A percentile compares a stretch with the other conserved stretches of the same genome.
Evolutionary conservation across 2,329 filamentous ascomycete species (phyloP).

Genomic region (Colletotrichum tropicale): DNA sequence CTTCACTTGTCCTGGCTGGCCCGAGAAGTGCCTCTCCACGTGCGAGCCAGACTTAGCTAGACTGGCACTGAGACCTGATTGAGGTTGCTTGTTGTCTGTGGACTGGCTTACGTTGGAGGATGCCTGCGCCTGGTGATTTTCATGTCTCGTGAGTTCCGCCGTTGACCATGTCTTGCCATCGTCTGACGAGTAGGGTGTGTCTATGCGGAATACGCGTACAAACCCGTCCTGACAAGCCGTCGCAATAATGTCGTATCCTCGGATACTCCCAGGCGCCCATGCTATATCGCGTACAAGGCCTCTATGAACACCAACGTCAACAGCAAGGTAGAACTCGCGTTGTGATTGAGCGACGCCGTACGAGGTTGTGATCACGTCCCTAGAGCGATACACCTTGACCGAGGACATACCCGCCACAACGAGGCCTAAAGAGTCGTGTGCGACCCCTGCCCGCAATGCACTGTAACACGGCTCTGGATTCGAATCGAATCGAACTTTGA

Average conservation of each 20-base stretch:
- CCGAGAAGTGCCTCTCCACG: constrained; percentile 57
- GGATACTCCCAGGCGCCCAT: constrained; percentile 90
- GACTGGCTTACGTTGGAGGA: constrained; percentile 19
- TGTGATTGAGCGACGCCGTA: constrained; percentile 59
- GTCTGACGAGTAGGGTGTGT: constrained; percentile 56
- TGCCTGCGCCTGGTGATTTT: constrained; percentile 16
- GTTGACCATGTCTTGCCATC: constrained; percentile 57
- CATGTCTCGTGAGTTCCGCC: constrained; percentile 46
- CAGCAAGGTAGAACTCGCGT: constrained; percentile 86
- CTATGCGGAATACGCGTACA: constrained; percentile 85
- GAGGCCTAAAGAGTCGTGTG: constrained; percentile 77
- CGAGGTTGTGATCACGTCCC: constrained; percentile 57
- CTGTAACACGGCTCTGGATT: constrained; percentile 82
- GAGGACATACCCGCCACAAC: constrained; percentile 86
- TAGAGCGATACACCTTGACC: constrained; percentile 83
- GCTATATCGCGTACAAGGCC: constrained; percentile 85
- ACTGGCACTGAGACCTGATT: constrained; percentile 57
- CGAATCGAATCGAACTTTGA: constrained; percentile 86
- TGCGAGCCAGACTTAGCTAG: constrained; percentile 53
- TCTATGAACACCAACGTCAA: constrained; percentile 74
- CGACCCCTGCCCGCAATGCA: constrained; percentile 80
- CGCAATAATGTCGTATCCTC: constrained; percentile 88
- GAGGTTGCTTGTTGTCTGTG: constrained; percentile 32
- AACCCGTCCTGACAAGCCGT: constrained; percentile 92
- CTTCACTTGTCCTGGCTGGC: constrained; percentile 67